phyloP scores from a whole-genome alignment of 148 eudicot species.

The Persicaria tinctoria region DNA sequence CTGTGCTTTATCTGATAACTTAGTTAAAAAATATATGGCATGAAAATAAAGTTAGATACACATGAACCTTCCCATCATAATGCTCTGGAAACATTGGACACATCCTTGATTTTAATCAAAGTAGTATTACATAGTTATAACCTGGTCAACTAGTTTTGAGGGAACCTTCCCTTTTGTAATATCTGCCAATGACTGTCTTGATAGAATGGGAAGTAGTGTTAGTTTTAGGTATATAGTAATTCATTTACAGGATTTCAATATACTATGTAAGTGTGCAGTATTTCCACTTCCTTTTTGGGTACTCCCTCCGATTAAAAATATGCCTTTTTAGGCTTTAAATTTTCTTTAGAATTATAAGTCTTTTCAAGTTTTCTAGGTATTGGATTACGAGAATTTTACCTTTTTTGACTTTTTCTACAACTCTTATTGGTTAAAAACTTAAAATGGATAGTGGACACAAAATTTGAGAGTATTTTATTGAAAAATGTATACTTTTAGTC shows the following conservation, averaged over 20 bases:
- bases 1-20: not conserved
- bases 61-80: conserved; percentile 1
- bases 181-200: not conserved
- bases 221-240: not conserved
- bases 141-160: not conserved
- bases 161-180: not conserved
- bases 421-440: too few species aligned
- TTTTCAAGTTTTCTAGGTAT: too few species aligned
- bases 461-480: too few species aligned
- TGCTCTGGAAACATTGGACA: not conserved
- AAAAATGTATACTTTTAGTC: too few species aligned
- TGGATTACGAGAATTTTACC: too few species aligned
- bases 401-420: too few species aligned
- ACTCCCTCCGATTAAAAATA: not conserved
- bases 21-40: not conserved
- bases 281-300: not conserved
- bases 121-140: too few species aligned
- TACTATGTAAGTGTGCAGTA: not conserved
- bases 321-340: too few species aligned
- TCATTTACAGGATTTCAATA: not conserved
- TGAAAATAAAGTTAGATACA: not conserved
- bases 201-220: not conserved
- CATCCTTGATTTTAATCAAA: not conserved
- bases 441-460: too few species aligned
- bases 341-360: too few species aligned